Evolutionary conservation across 2,329 filamentous ascomycete genomes (phyloP).

Genomic region (Achaetomium macrosporum): DNA sequence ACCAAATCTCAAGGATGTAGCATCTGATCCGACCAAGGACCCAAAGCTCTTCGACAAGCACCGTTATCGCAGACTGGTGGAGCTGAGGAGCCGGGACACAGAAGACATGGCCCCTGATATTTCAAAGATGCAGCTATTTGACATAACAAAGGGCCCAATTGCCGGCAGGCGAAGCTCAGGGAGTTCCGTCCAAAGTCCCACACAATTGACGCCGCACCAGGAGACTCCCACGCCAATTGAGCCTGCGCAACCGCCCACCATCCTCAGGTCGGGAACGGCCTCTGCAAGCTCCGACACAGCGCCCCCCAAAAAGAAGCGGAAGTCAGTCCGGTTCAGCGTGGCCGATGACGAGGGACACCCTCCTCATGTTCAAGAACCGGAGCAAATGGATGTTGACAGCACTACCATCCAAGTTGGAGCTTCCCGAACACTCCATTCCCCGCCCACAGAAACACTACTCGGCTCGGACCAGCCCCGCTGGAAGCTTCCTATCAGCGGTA

Average conservation of each 20-base stretch:
- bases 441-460: neutral
- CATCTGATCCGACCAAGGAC: constrained; percentile 37
- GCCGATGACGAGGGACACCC: constrained; percentile 21
- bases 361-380: constrained; percentile 19
- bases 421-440: neutral
- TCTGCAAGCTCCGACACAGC: neutral
- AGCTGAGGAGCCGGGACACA: constrained; percentile 38
- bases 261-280: neutral
- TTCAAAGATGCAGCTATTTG: constrained; percentile 27
- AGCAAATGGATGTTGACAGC: constrained; percentile 23
- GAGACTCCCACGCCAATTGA: neutral
- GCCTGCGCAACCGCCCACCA: neutral
- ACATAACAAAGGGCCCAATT: constrained; percentile 26
- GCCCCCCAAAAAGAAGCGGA: constrained; percentile 29
- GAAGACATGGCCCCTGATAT: constrained; percentile 38
- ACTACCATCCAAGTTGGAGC: neutral
- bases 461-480: neutral
- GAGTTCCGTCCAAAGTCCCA: constrained; percentile 5
- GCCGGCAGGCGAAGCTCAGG: constrained; percentile 3
- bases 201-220: neutral
- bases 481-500: neutral
- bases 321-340: constrained; percentile 35
- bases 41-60: constrained; percentile 37
- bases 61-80: constrained; percentile 35
- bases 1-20: constrained; percentile 33